Evolutionary conservation across 352 stramenopile species (phyloP).

Genomic region (Pythium rhizo-oryzae): DNA sequence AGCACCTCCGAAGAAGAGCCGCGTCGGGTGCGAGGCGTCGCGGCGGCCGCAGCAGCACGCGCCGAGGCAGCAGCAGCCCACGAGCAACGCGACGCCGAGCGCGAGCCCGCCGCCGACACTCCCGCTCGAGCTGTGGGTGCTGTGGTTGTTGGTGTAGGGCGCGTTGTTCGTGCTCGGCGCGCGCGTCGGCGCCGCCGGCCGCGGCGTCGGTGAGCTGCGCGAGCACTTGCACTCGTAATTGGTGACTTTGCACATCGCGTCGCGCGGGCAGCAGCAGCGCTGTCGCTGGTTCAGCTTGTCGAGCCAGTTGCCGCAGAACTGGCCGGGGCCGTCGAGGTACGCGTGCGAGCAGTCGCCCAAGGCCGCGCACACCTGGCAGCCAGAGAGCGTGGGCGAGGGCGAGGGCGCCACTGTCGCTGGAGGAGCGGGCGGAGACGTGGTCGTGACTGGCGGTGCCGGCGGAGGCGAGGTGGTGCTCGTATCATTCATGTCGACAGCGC

Average conservation of each 20-base stretch:
- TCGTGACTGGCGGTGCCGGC: too few species aligned
- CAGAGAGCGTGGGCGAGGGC: constrained; percentile 22
- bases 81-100: not conserved
- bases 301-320: constrained; percentile 40
- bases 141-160: not conserved
- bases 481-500: too few species aligned
- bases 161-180: not conserved
- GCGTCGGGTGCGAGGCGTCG: not conserved
- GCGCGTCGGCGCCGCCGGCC: constrained; percentile 5
- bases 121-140: not conserved
- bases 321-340: constrained; percentile 32
- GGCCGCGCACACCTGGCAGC: constrained; percentile 33
- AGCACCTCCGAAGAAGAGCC: constrained; percentile 11
- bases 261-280: constrained; percentile 35
- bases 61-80: constrained; percentile 1
- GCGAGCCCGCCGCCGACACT: not conserved
- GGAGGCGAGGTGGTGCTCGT: too few species aligned
- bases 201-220: not conserved
- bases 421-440: not conserved
- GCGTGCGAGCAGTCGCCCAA: constrained; percentile 34
- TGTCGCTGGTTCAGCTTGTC: constrained; percentile 27
- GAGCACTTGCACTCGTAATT: constrained; percentile 30
- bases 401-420: not conserved
- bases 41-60: constrained; percentile 9
- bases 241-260: constrained; percentile 30